Evolutionary conservation across 208 protist genomes (phyloP), one percentile per base, ranked within the genome.

Genomic region (Wallacemonas rigidus): DNA sequence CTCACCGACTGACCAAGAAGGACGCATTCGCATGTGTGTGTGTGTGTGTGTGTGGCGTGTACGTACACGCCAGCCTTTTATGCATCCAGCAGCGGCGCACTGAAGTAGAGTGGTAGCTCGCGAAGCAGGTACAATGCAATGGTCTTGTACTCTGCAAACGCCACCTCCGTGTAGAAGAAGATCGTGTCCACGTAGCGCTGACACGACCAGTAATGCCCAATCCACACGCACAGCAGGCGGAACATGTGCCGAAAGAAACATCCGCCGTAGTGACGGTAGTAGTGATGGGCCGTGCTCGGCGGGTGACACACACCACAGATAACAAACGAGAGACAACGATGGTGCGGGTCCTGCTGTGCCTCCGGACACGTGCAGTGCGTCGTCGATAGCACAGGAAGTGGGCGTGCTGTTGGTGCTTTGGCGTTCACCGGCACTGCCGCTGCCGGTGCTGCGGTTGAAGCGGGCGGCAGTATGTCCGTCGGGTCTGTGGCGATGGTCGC

Each of bases 171-270:
- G 78, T 79, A 91, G 82, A 85, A 95, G 74, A 81, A 95, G 50
- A 95, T 64, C 48, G 88, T 95, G 68, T 88, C 88, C 38, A 93
- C 80, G 77, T 92, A 93, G 4, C 86, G 82, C 83, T 93, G 88
- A 55, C 77, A 89, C 26, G 81, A 80, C 8, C 76, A 78, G 75
- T 95, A 95, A 79, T 95, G 88, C n/a, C 81, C 86, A 11, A 93
- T 60, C 91, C 91, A 95, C 43, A 90, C 71, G 69, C 91, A 95
- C 51, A 95, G 74, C 54, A 95, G 75, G 3, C 88, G 88, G 75
- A 95, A 94, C 62, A 92, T 84, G 78, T 91, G 93, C 26, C 87
- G 80, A 62, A 87, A 93, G 67, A 95, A 93, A 67, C 87, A 92
- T 44, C 85, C 85, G 35, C 90, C 90, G 69, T 82, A 87, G 47